A percentile compares a stretch with the other conserved stretches of the same genome.
These are phyloP conservation scores for Stromatinia cepivora DNA, from an alignment of 2,329 filamentous ascomycete species.

Conservation along the genomic window DNA sequence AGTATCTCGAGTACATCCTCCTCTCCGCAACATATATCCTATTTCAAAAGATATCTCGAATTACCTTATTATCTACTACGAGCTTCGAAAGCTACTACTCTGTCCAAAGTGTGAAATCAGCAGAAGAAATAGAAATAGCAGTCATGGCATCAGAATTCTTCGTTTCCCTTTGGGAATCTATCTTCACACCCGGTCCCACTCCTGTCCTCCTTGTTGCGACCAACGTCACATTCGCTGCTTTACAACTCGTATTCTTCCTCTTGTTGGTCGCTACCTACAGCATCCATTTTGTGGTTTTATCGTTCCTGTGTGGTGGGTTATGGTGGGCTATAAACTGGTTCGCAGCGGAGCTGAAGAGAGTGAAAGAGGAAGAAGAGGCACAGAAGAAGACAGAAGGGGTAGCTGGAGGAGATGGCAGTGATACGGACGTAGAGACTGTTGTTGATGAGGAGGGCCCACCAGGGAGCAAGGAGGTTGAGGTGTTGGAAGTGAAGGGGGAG, in stretches of 20 bases:
- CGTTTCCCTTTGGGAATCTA: slow-evolving; percentile 80
- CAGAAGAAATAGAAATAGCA: background rate
- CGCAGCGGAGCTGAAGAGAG: slow-evolving; percentile 60
- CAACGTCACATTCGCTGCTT: slow-evolving; percentile 81
- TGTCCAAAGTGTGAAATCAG: background rate
- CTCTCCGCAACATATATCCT: background rate
- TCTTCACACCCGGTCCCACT: slow-evolving; percentile 91
- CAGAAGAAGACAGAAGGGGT: slow-evolving; percentile 38
- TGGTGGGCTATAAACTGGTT: slow-evolving; percentile 99
- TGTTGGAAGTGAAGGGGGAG: slow-evolving; percentile 34
- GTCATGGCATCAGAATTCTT: slow-evolving; percentile 50
- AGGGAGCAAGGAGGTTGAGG: slow-evolving; percentile 39
- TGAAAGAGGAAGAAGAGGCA: slow-evolving; percentile 42
- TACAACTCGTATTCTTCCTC: slow-evolving; percentile 74
- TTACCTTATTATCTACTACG: background rate
- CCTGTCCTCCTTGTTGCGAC: slow-evolving; percentile 86
- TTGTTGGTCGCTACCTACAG: slow-evolving; percentile 82
- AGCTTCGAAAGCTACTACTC: slow-evolving; percentile 6
- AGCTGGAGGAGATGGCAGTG: slow-evolving; percentile 40
- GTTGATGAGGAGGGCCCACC: slow-evolving; percentile 43
- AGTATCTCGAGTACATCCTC: background rate
- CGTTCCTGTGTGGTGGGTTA: slow-evolving; percentile 72
- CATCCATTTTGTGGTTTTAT: slow-evolving; percentile 85
- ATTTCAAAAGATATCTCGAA: background rate
- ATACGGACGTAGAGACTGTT: slow-evolving; percentile 54